A percentile compares a stretch with the other conserved stretches of the same genome.
Conservation (phyloP, 2,329 filamentous ascomycete species). For the Curvularia verruculosa region DNA sequence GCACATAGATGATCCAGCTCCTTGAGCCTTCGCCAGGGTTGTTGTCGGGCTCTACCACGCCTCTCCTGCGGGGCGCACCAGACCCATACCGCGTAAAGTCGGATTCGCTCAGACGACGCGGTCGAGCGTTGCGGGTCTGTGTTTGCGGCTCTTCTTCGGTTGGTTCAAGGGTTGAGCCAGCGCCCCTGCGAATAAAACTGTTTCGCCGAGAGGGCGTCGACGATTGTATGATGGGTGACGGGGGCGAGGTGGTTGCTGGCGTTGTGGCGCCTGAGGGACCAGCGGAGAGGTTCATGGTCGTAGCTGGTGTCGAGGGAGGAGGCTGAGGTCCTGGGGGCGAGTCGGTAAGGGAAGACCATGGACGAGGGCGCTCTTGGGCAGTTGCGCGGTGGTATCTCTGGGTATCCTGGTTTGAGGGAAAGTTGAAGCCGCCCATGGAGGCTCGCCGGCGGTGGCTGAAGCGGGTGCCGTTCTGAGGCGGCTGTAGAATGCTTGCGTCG, state of each 20-base stretch:
- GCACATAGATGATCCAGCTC: constrained; percentile 75
- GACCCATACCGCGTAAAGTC: constrained; percentile 67
- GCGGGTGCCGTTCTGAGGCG: constrained; percentile 61
- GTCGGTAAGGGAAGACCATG: constrained; percentile 57
- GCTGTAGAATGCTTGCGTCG: constrained; percentile 59
- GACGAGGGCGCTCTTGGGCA: constrained; percentile 50
- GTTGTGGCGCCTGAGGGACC: constrained; percentile 60
- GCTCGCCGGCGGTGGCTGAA: constrained; percentile 61
- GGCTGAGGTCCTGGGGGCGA: constrained; percentile 64
- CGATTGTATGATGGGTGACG: constrained; percentile 46
- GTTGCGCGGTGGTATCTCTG: constrained; percentile 58
- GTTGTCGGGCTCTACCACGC: constrained; percentile 63
- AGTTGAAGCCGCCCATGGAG: constrained; percentile 61
- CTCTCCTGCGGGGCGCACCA: constrained; percentile 67
- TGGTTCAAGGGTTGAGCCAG: constrained; percentile 51
- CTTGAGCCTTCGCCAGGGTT: constrained; percentile 64
- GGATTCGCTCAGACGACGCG: constrained; percentile 64
- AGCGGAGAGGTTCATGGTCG: constrained; percentile 61
- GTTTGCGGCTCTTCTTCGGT: constrained; percentile 51
- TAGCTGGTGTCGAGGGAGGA: constrained; percentile 67
- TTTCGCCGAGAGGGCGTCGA: constrained; percentile 47
- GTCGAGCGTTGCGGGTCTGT: constrained; percentile 53
- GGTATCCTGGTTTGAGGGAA: constrained; percentile 59
- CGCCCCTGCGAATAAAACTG: constrained; percentile 48
- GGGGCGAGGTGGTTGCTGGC: constrained; percentile 41